Evolutionary conservation across 768 basidiomycete genomes (phyloP), one percentile per base, ranked within the genome.

Genomic region (Leccinum fibrillosum): DNA sequence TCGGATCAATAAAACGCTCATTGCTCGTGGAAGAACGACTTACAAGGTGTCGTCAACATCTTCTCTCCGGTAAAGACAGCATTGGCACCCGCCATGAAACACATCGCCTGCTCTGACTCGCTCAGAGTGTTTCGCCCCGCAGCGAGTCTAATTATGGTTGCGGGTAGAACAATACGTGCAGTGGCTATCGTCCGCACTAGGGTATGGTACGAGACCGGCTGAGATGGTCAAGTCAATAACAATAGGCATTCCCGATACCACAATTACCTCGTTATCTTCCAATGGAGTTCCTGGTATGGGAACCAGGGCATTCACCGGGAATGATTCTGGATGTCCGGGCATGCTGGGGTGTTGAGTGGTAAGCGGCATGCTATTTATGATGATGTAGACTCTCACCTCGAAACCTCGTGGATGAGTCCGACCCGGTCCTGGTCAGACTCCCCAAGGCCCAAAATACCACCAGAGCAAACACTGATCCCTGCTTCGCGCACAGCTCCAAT

Each of bases 51-150:
- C 12, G 96, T 98, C 63, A 98, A 74, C 96, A 98, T 98, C 65
- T 88, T 82, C 70, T 98, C 96, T 45, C 95, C 96, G n/a, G 96
- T 98, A 72, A 98, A 98, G 60, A 98, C 88, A 21, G 96, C 96
- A 69, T 98, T 98, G 21, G 95, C 96, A 23, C 96, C 96, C 1
- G 96, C 94, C 90, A 98, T 90, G 77, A 98, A 98, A 69, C 93
- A 94, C 89, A 98, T 94, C 7, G 89, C 94, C 71, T 98, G 96
- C 73, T 98, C 91, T 9, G 90, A 80, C 77, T 98, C 96, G 58
- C 80, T 80, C 64, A 97, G 83, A 2, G 86, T 90, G 71, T 93
- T 93, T 66, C 96, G 80, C 55, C 96, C 96, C 19, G 96, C 96
- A 7, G 96, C 94, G 25, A 98, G 85, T 56, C 96, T 85, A 58